phyloP scores from a whole-genome alignment of 2,329 filamentous ascomycete genomes.

The Sporothrix dimorphospora region DNA sequence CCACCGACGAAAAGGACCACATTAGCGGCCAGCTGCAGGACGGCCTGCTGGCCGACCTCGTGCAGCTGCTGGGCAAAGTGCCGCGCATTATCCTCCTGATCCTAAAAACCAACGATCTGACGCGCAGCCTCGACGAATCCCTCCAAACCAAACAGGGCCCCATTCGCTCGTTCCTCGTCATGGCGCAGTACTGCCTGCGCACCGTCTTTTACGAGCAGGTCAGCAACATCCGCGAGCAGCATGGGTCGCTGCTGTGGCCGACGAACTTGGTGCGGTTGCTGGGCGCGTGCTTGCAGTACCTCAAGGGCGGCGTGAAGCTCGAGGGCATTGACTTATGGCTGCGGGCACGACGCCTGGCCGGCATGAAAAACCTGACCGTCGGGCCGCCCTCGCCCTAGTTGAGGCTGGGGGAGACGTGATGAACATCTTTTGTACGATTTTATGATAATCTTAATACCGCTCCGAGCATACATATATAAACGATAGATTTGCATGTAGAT shows the following conservation, averaged over 20 bases:
- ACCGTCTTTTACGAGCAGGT: conserved; percentile 68
- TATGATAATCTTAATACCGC: background rate
- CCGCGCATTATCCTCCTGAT: conserved; percentile 92
- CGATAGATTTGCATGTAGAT: conserved; percentile 4
- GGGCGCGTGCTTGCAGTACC: conserved; percentile 60
- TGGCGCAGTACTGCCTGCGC: conserved; percentile 68
- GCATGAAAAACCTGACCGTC: conserved; percentile 33
- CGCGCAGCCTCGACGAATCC: conserved; percentile 89
- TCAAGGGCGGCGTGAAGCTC: conserved; percentile 65
- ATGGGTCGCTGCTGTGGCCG: conserved; percentile 62
- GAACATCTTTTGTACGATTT: background rate
- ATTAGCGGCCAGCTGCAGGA: conserved; percentile 85
- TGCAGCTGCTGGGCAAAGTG: conserved; percentile 84
- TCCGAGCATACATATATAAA: background rate
- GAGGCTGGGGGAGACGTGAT: background rate
- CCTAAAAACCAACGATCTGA: conserved; percentile 96
- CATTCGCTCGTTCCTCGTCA: conserved; percentile 67
- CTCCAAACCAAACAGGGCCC: conserved; percentile 73
- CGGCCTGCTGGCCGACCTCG: conserved; percentile 83
- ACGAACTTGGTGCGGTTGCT: conserved; percentile 58
- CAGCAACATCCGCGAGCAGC: conserved; percentile 55
- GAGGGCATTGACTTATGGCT: conserved; percentile 67
- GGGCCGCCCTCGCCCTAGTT: background rate
- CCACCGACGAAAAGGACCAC: conserved; percentile 77
- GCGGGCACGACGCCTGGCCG: conserved; percentile 54